phyloP scores from a whole-genome alignment of 2,329 filamentous ascomycete species.

The Paraconiothyrium sp. region DNA sequence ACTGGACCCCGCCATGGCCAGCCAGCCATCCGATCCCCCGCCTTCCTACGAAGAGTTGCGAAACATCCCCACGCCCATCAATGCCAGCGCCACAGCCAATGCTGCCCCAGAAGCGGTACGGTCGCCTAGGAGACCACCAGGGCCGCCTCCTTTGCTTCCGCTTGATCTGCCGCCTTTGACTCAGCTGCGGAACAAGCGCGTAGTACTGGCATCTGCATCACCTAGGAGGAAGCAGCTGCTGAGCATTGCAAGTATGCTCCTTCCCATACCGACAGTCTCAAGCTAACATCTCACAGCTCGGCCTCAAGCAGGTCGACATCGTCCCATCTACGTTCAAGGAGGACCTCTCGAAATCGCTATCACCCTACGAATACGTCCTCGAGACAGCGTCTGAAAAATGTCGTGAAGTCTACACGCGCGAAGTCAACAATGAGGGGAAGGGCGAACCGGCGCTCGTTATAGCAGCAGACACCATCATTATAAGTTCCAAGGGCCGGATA shows the following conservation, averaged over 20 bases:
- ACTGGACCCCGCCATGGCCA: slow-evolving; percentile 23
- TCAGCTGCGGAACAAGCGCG: slow-evolving; percentile 77
- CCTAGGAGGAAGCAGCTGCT: slow-evolving; percentile 86
- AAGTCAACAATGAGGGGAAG: slow-evolving; percentile 64
- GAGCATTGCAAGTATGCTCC: slow-evolving; percentile 64
- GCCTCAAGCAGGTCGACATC: slow-evolving; percentile 83
- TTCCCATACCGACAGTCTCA: slow-evolving; percentile 1
- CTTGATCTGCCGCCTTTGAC: slow-evolving; percentile 83
- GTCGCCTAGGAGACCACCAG: slow-evolving; percentile 41
- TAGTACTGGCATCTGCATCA: slow-evolving; percentile 90
- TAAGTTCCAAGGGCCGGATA: slow-evolving; percentile 77
- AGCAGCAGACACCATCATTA: slow-evolving; percentile 90
- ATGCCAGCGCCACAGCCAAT: slow-evolving; percentile 18
- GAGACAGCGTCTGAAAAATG: slow-evolving; percentile 87
- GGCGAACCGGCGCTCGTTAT: slow-evolving; percentile 86
- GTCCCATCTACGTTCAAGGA: slow-evolving; percentile 85
- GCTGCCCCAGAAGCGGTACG: slow-evolving; percentile 29
- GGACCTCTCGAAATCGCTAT: slow-evolving; percentile 86
- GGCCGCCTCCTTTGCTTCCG: slow-evolving; percentile 66
- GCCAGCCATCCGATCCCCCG: slow-evolving; percentile 50
- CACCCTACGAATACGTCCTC: slow-evolving; percentile 90
- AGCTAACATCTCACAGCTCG: slow-evolving; percentile 65
- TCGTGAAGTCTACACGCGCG: slow-evolving; percentile 72
- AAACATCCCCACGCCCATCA: slow-evolving; percentile 21
- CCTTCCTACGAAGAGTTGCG: slow-evolving; percentile 52